A percentile compares a stretch with the other conserved stretches of the same genome.
Conservation (phyloP, 805 yeast genomes). For the Yarrowia sp. region DNA sequence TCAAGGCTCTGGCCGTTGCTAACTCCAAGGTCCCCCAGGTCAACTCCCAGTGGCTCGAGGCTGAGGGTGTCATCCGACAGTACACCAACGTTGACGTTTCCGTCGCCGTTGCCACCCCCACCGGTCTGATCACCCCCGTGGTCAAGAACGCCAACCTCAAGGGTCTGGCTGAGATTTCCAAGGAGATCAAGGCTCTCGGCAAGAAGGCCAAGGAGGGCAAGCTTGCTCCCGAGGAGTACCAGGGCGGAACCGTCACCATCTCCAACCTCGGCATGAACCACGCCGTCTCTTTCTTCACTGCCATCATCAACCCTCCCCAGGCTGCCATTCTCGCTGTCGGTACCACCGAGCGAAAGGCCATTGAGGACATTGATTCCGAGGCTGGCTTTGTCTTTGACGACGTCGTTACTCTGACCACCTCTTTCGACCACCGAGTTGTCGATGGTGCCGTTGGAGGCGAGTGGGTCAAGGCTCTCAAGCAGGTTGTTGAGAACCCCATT, state of each 20-base stretch:
- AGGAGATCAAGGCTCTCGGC: slow-evolving; percentile 85
- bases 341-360: slow-evolving; percentile 86
- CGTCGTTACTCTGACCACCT: slow-evolving; percentile 87
- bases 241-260: slow-evolving; percentile 98
- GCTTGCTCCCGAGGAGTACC: slow-evolving; percentile 93
- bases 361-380: slow-evolving; percentile 86
- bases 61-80: slow-evolving; percentile 87
- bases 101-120: slow-evolving; percentile 97
- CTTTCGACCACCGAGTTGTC: slow-evolving; percentile 95
- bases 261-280: slow-evolving; percentile 98
- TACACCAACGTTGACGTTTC: slow-evolving; percentile 91
- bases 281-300: slow-evolving; percentile 89
- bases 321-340: slow-evolving; percentile 91
- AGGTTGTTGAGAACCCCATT: slow-evolving; percentile 90
- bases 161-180: slow-evolving; percentile 81
- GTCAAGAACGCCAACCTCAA: slow-evolving; percentile 81
- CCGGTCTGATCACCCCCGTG: slow-evolving; percentile 95
- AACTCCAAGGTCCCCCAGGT: slow-evolving; percentile 86
- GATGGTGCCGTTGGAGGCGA: slow-evolving; percentile 99
- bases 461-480: slow-evolving; percentile 88
- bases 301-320: slow-evolving; percentile 98
- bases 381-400: slow-evolving; percentile 91
- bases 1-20: slow-evolving; percentile 93
- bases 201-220: slow-evolving; percentile 94
- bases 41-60: slow-evolving; percentile 89